Conservation (phyloP, 176 grass and related monocot genomes). For the Avena insularis region DNA sequence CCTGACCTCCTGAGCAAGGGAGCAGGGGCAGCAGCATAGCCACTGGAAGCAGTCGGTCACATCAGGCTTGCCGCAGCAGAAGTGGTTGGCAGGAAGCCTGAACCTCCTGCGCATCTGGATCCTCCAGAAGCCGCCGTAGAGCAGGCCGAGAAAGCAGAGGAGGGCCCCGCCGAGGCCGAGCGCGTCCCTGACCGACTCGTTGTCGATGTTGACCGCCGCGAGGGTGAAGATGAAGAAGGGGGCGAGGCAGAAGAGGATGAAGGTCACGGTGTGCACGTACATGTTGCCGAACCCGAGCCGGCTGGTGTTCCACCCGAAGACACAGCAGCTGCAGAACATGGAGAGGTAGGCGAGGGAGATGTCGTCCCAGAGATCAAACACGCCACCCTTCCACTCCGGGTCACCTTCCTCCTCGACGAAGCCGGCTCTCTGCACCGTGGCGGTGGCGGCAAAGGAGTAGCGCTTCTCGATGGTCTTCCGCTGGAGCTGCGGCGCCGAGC, state of each 20-base stretch:
- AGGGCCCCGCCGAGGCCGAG: conserved; percentile 63
- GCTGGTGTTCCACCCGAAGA: conserved; percentile 81
- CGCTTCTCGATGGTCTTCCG: conserved; percentile 54
- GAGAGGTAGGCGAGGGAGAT: conserved; percentile 75
- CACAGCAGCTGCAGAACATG: conserved; percentile 81
- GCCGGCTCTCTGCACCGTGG: not conserved
- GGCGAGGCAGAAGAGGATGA: conserved; percentile 80
- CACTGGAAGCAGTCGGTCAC: conserved; percentile 62
- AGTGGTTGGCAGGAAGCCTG: conserved; percentile 49
- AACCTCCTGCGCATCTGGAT: conserved; percentile 86
- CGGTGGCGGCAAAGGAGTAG: conserved; percentile 41
- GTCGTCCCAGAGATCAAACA: conserved; percentile 74
- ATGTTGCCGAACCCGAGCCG: conserved; percentile 79
- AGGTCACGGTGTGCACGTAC: conserved; percentile 73
- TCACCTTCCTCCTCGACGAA: not conserved
- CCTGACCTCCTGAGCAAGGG: conserved; percentile 76
- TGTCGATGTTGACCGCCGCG: conserved; percentile 74
- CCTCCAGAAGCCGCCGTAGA: conserved; percentile 92
- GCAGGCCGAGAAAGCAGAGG: conserved; percentile 62
- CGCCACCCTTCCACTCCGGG: conserved; percentile 55
- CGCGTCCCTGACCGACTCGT: conserved; percentile 49
- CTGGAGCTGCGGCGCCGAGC: conserved; percentile 1
- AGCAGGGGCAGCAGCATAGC: conserved; percentile 73
- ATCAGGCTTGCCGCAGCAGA: conserved; percentile 62
- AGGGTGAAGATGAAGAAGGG: conserved; percentile 89